Conservation (phyloP, 2,329 filamentous ascomycete species). For the Endothia cerciana region DNA sequence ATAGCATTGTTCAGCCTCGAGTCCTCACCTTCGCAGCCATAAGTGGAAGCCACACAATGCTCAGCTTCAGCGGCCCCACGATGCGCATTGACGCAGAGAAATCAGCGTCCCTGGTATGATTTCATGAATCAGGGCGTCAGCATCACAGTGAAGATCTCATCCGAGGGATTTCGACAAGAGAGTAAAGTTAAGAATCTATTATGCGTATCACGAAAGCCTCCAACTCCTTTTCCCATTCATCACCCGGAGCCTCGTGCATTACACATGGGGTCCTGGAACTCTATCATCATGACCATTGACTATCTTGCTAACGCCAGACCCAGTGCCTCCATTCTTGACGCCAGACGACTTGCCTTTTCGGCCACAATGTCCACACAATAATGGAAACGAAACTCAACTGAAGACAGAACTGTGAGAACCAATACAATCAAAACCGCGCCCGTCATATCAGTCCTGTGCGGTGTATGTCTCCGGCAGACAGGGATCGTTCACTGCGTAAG, state of each 20-base stretch:
- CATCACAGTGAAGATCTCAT: not conserved
- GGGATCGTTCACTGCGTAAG: constrained; percentile 20
- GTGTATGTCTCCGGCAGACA: constrained; percentile 26
- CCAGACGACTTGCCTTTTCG: constrained; percentile 13
- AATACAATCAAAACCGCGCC: not conserved
- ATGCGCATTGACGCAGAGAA: not conserved
- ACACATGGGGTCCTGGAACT: not conserved
- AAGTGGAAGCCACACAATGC: not conserved
- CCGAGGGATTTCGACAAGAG: not conserved
- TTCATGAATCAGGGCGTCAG: not conserved
- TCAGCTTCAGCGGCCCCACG: not conserved
- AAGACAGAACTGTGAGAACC: too few relatives aligned
- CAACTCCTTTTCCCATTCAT: constrained; percentile 17
- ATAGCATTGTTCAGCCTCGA: constrained; percentile 27
- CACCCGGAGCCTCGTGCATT: constrained; percentile 3
- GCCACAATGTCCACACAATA: constrained; percentile 8
- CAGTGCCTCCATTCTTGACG: constrained; percentile 12
- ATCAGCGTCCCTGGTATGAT: not conserved
- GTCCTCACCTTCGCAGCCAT: constrained; percentile 4
- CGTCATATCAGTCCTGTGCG: constrained; percentile 22
- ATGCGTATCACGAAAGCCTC: constrained; percentile 22
- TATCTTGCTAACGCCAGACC: constrained; percentile 1
- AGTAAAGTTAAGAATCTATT: constrained; percentile 16
- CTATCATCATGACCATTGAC: constrained; percentile 11
- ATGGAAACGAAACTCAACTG: not conserved